phyloP scores from a whole-genome alignment of 306 rosid genomes.

The Datisca glomerata region DNA sequence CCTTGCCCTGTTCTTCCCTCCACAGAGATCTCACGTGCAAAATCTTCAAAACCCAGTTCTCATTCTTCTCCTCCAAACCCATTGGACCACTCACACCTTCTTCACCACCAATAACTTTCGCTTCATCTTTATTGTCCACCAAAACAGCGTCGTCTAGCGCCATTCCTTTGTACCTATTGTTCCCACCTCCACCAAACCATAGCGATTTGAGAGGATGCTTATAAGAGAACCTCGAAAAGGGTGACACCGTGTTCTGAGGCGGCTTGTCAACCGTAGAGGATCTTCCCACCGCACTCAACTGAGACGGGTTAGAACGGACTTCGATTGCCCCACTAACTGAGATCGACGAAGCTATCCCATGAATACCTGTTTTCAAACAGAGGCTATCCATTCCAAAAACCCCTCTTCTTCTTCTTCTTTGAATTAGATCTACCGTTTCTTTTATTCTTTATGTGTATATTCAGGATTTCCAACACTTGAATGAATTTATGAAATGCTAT shows the following conservation, averaged over 20 bases:
- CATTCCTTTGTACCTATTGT: constrained; percentile 27
- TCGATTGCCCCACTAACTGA: constrained; percentile 39
- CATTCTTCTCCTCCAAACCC: constrained; percentile 19
- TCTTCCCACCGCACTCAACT: constrained; percentile 3
- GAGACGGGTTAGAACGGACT: constrained; percentile 34
- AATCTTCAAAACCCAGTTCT: constrained; percentile 76
- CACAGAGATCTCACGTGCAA: constrained; percentile 50
- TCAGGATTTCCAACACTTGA: no score
- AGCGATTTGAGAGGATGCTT: constrained; percentile 46
- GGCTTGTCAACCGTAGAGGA: constrained; percentile 16
- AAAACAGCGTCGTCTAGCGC: constrained; percentile 61
- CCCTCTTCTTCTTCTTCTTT: constrained; percentile 18
- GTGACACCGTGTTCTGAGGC: constrained; percentile 17
- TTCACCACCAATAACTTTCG: constrained; percentile 9
- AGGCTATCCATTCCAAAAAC: constrained; percentile 48
- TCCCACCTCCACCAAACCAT: constrained; percentile 35
- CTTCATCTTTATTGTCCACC: constrained; percentile 24
- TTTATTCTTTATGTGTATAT: no score
- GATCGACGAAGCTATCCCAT: constrained; percentile 45
- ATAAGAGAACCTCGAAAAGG: constrained; percentile 43
- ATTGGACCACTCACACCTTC: constrained; percentile 10
- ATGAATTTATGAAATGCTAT: no score
- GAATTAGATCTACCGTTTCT: no score
- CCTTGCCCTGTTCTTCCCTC: constrained; percentile 28
- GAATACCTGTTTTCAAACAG: constrained; percentile 43